A percentile compares a stretch with the other conserved stretches of the same genome.
Evolutionary conservation across 1,284 basidiomycete species (phyloP).

Genomic region (Sanghuangporus weigelae): DNA sequence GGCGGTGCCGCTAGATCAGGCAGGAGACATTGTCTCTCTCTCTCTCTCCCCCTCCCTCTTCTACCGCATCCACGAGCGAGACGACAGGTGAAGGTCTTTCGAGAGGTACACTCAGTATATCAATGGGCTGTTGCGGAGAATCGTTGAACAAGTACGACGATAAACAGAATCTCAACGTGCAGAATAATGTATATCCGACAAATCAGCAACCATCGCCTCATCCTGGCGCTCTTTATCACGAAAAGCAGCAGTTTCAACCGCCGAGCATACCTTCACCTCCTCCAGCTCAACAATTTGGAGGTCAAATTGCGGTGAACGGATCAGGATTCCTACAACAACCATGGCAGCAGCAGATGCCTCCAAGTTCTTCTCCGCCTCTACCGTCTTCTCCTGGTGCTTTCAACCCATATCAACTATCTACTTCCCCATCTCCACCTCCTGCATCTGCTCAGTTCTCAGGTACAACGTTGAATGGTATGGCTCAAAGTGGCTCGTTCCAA

Average conservation of each 20-base stretch:
- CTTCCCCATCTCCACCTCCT: constrained; percentile 11
- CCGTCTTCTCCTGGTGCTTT: constrained; percentile 14
- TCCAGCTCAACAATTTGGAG: constrained; percentile 29
- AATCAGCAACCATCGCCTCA: constrained; percentile 48
- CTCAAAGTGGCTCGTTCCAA: neutral
- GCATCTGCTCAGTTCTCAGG: constrained; percentile 24
- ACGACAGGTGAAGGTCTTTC: neutral
- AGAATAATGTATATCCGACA: constrained; percentile 17
- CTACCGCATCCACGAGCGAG: neutral
- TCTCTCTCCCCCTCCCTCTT: neutral
- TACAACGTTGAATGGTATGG: constrained; percentile 27
- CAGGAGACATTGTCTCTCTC: no score
- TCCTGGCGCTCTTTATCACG: constrained; percentile 27
- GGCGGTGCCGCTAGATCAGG: neutral
- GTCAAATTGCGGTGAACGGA: neutral
- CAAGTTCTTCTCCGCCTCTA: constrained; percentile 14
- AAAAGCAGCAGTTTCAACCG: constrained; percentile 32
- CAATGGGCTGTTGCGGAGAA: constrained; percentile 24
- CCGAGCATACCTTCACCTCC: constrained; percentile 40
- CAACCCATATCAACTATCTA: constrained; percentile 13
- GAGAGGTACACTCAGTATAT: neutral
- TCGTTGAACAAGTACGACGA: constrained; percentile 13
- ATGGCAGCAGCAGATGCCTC: constrained; percentile 21
- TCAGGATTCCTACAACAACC: constrained; percentile 19
- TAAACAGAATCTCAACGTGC: constrained; percentile 6